A percentile compares a stretch with the other conserved stretches of the same genome.
phyloP scores from a whole-genome alignment of 2,329 filamentous ascomycete genomes.

The Pyricularia sp. region DNA sequence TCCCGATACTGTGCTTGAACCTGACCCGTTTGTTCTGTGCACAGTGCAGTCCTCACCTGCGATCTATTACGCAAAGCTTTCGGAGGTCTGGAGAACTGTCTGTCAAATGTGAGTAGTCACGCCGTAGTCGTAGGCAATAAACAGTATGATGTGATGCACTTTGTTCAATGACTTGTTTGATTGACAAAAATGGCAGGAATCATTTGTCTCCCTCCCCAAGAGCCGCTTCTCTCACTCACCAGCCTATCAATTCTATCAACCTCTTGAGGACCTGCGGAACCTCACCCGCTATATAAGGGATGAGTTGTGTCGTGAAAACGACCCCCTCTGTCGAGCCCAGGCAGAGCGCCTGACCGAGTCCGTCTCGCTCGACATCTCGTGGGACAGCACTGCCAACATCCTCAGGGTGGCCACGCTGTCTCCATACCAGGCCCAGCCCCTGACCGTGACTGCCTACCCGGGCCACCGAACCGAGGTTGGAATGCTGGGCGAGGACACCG shows the following conservation, averaged over 20 bases:
- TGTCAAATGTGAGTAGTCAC: constrained; percentile 27
- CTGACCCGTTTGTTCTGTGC: not conserved
- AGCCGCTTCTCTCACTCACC: constrained; percentile 52
- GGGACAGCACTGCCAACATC: constrained; percentile 56
- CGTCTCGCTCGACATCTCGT: constrained; percentile 67
- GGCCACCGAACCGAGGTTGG: constrained; percentile 68
- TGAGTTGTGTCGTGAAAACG: constrained; percentile 37
- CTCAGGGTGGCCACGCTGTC: constrained; percentile 59
- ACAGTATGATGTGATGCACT: not conserved
- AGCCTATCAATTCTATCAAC: constrained; percentile 62
- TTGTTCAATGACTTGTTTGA: not conserved
- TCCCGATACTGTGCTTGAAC: not conserved
- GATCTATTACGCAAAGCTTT: constrained; percentile 48
- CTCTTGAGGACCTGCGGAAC: constrained; percentile 44
- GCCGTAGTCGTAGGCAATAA: not conserved
- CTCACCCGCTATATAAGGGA: constrained; percentile 45
- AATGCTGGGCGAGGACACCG: constrained; percentile 57
- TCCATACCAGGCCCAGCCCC: constrained; percentile 32
- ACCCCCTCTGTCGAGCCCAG: constrained; percentile 39
- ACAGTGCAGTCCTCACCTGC: constrained; percentile 36
- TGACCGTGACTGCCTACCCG: constrained; percentile 29
- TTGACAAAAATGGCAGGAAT: constrained; percentile 26
- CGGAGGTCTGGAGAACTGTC: constrained; percentile 43
- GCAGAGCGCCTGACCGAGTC: constrained; percentile 38
- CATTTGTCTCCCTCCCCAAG: constrained; percentile 50